Evolutionary conservation across 148 eudicot species (phyloP), one percentile per base, ranked within the genome.

Genomic region (Silene latifolia): DNA sequence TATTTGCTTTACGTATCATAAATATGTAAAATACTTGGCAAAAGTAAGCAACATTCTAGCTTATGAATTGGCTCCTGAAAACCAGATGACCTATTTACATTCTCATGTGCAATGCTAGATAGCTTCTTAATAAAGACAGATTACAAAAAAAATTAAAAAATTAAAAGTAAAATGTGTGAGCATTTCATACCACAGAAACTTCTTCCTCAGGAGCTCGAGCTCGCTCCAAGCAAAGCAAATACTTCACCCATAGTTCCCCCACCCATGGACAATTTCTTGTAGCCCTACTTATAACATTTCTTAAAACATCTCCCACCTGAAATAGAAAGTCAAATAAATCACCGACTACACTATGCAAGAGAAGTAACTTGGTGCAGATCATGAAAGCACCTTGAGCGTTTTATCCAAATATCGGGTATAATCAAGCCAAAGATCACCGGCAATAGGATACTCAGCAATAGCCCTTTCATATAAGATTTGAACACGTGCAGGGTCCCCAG

Each of bases 211-310:
- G 83, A 84, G 89, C 91, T 81, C 39, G 91, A 75, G 83, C 71
- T 12, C 96, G 89, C 83, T 95, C 98, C 86, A 95, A 90, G 76
- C 76, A 85, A 57, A 92, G 93, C 85, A 95, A 80, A 77, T 83
- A 89, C 69, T 91, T 83, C 80, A 88, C 91, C 98, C 98, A 95
- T 14, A 95, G 80, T 79, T 95, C 96, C 67, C 93, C 97, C 64
- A 92, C 82, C 96, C 97, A 92, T 1, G 98, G 88, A 81, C 97
- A 95, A 82, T 92, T 95, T 76, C 86, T 88, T 48, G 93, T 86
- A 60, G 98, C 97, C 89, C 97, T 84, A 53, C 67, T 66, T 46
- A 85, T 83, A 61, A 79, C 86, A 63, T 85, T 80, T 73, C 79
- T 88, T 63, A 90, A 75, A 72, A 84, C 80, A 77, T 77, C 85